Conservation (phyloP, 2,329 filamentous ascomycete species). For the Pseudopyrenochaeta lycopersici region DNA sequence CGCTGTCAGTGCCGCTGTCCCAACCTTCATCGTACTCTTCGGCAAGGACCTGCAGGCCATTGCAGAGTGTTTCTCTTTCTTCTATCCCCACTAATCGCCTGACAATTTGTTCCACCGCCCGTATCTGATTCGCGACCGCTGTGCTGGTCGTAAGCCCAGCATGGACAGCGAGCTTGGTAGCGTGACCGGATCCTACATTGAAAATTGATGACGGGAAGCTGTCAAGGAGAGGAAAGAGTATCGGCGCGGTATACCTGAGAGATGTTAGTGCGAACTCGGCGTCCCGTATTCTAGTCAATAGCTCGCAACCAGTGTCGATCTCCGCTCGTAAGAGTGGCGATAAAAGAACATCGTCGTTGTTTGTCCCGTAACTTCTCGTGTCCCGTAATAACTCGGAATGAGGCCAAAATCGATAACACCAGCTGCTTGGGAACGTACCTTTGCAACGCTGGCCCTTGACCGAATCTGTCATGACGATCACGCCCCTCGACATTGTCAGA, state of each 20-base stretch:
- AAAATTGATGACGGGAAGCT: slow-evolving; percentile 82
- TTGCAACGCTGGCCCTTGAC: slow-evolving; percentile 45
- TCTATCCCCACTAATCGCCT: slow-evolving; percentile 72
- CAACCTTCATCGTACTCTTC: slow-evolving; percentile 92
- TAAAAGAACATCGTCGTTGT: not conserved
- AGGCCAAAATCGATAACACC: not conserved
- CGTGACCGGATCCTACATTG: slow-evolving; percentile 52
- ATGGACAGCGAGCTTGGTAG: slow-evolving; percentile 56
- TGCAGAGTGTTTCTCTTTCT: slow-evolving; percentile 84
- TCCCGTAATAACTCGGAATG: slow-evolving; percentile 7
- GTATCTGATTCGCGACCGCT: slow-evolving; percentile 74
- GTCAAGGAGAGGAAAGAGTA: slow-evolving; percentile 80
- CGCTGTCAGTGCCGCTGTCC: slow-evolving; percentile 72
- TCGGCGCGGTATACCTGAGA: slow-evolving; percentile 59
- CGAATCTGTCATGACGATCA: slow-evolving; percentile 47
- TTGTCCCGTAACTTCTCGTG: not conserved
- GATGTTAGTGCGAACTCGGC: slow-evolving; percentile 23
- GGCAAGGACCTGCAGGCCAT: slow-evolving; percentile 81
- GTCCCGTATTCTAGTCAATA: slow-evolving; percentile 12
- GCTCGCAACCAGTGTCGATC: slow-evolving; percentile 5
- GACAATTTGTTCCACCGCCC: slow-evolving; percentile 70
- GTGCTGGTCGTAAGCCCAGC: slow-evolving; percentile 76
- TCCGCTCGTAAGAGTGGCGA: slow-evolving; percentile 3
- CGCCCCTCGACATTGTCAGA: slow-evolving; percentile 35
- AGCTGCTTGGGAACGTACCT: slow-evolving; percentile 36